Base-by-base conservation (phyloP, 1,139 yeast genomes). In the Candida sojae region DNA sequence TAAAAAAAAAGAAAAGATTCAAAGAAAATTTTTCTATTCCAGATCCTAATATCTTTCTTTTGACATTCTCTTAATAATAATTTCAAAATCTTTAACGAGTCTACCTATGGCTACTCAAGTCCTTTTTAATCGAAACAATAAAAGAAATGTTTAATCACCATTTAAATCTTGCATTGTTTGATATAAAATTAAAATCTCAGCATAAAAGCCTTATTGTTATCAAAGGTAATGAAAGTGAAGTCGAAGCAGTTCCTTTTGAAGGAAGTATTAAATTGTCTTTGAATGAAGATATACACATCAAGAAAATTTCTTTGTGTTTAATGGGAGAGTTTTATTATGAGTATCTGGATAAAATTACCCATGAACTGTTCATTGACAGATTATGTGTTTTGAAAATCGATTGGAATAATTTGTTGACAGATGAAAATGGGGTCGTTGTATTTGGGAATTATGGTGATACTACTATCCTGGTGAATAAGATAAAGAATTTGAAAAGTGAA, bases 361-460 rank as follows among this genome's bases (percentile, higher is more conserved):
- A 70, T 5, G 76, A 77, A 45, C 78, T 78, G 17, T 77, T 80
- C 5, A 70, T 49, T 41, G 88, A 83, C 54, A 74, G 79, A 38
- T 62, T 71, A 11, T 71, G 77, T 33, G 71, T 82, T 1, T 68
- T 85, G 49, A 77, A 77, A 43, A 80, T 78, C 26, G 71, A 67
- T 12, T 86, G 92, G 92, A 74, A 75, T 43, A 85, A 86, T 55
- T 63, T 86, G 26, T 65, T 86, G 40, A 68, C 75, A 3, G 61
- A 66, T 37, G 62, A 78, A 1, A 67, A 73, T 6, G 90, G 89
- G 0, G 54, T 54, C 2, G 62, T 82, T 2, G 56, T 57, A 3
- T 71, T 66, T 50, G 83, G 84, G 0, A 64, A 68, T 45, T 71
- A 73, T 48, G 75, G 77, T 33, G 79, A 74, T 54, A 59, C 51